A percentile compares a stretch with the other conserved stretches of the same genome.
Conservation (phyloP, 2,329 filamentous ascomycete genomes). For the Cercospora sp. region DNA sequence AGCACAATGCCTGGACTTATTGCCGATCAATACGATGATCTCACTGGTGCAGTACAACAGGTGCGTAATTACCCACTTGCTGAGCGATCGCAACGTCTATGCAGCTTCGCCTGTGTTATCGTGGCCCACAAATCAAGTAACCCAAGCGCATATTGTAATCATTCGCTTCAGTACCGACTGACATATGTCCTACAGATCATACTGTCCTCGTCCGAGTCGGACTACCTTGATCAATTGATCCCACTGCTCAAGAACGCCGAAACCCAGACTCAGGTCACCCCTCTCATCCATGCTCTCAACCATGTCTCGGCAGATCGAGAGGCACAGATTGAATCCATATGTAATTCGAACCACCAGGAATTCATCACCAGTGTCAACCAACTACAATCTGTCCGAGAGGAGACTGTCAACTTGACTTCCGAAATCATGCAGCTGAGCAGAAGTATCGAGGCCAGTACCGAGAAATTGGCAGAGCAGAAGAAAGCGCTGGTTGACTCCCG, state of each 20-base stretch:
- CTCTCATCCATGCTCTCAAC: slow-evolving; percentile 74
- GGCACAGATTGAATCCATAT: slow-evolving; percentile 88
- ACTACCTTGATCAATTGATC: slow-evolving; percentile 94
- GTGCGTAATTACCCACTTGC: slow-evolving; percentile 36
- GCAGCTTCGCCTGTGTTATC: too few species aligned
- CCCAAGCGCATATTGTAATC: not conserved
- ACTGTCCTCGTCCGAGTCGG: slow-evolving; percentile 82
- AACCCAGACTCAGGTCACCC: slow-evolving; percentile 65
- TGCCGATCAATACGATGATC: slow-evolving; percentile 49
- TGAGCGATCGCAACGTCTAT: not conserved
- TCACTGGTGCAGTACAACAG: slow-evolving; percentile 52
- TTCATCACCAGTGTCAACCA: slow-evolving; percentile 93
- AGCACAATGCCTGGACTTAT: slow-evolving; percentile 41
- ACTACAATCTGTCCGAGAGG: slow-evolving; percentile 86
- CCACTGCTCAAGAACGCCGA: slow-evolving; percentile 87
- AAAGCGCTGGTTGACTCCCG: slow-evolving; percentile 90
- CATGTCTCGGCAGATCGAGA: slow-evolving; percentile 86
- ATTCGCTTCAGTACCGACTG: slow-evolving; percentile 7
- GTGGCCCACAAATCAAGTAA: not conserved
- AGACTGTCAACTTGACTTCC: slow-evolving; percentile 80
- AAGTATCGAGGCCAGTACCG: slow-evolving; percentile 91
- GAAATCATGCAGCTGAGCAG: slow-evolving; percentile 93
- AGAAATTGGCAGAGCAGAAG: slow-evolving; percentile 92
- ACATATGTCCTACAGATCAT: slow-evolving; percentile 68
- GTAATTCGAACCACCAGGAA: slow-evolving; percentile 93